Conservation (phyloP, 2,329 filamentous ascomycete species). For the Botrytis galanthina region DNA sequence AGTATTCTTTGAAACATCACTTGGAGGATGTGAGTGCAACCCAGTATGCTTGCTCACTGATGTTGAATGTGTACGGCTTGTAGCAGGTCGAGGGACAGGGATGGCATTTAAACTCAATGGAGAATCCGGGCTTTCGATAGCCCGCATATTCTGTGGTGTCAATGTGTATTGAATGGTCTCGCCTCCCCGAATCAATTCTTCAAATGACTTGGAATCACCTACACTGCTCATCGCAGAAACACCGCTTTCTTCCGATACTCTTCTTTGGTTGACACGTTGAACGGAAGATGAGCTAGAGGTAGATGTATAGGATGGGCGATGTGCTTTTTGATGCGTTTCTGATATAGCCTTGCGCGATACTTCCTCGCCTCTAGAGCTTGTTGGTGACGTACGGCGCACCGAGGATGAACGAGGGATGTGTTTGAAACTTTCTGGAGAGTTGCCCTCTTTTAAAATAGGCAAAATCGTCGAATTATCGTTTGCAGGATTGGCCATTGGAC, state of each 20-base stretch:
- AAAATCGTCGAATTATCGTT: background rate
- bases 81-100: slow-evolving; percentile 26
- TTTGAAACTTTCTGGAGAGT: background rate
- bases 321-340: slow-evolving; percentile 22
- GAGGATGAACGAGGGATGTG: slow-evolving; percentile 4
- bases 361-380: slow-evolving; percentile 24
- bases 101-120: slow-evolving; percentile 29
- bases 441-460: background rate
- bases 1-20: slow-evolving; percentile 12
- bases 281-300: slow-evolving; percentile 51
- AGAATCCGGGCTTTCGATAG: slow-evolving; percentile 61
- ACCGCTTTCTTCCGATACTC: slow-evolving; percentile 58
- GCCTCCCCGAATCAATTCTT: slow-evolving; percentile 77
- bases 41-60: slow-evolving; percentile 31
- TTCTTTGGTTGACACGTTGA: slow-evolving; percentile 50
- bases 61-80: slow-evolving; percentile 33
- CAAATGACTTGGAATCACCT: slow-evolving; percentile 67
- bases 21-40: slow-evolving; percentile 28
- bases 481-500: background rate
- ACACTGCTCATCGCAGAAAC: slow-evolving; percentile 41
- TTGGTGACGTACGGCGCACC: slow-evolving; percentile 24
- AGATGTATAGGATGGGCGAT: slow-evolving; percentile 43
- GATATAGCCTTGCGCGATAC: slow-evolving; percentile 18
- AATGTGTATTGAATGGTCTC: slow-evolving; percentile 81
- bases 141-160: slow-evolving; percentile 75